Conservation (phyloP, 768 basidiomycete genomes). For the Boletus edulis region DNA sequence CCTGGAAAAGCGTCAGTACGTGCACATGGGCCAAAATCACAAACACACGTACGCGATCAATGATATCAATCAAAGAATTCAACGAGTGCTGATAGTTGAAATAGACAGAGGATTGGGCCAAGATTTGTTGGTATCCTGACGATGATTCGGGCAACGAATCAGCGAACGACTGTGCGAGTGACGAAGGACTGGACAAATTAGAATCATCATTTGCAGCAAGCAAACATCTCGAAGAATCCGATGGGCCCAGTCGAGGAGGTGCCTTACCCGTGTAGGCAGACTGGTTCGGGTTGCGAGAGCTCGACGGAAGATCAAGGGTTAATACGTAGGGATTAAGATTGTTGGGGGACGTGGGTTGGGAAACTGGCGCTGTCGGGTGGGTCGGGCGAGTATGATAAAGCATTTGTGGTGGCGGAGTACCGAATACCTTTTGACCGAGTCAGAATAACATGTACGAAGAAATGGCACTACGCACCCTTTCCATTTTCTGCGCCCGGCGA, state of each 20-base stretch:
- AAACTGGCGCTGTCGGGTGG: slow-evolving; percentile 34
- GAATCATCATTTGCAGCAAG: slow-evolving; percentile 34
- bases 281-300: slow-evolving; percentile 44
- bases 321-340: slow-evolving; percentile 17
- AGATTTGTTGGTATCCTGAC: slow-evolving; percentile 17
- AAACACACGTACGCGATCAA: slow-evolving; percentile 61
- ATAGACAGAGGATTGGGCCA: slow-evolving; percentile 53
- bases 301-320: slow-evolving; percentile 18
- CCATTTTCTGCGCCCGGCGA: slow-evolving; percentile 81
- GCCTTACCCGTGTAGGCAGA: slow-evolving; percentile 50
- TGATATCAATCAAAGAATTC: slow-evolving; percentile 75
- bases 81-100: slow-evolving; percentile 78
- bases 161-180: slow-evolving; percentile 17
- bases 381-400: slow-evolving; percentile 68
- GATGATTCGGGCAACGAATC: slow-evolving; percentile 17
- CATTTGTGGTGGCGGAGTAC: slow-evolving; percentile 73
- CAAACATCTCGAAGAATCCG: slow-evolving; percentile 58
- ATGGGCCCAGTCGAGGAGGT: slow-evolving; percentile 50
- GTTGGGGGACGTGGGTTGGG: slow-evolving; percentile 24
- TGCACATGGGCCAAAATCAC: neutral
- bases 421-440: slow-evolving; percentile 60
- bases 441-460: neutral
- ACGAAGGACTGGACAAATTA: slow-evolving; percentile 19
- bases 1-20: slow-evolving; percentile 40
- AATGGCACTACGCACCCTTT: slow-evolving; percentile 52